These are phyloP conservation scores for Phytophthora syringae DNA, from an alignment of 352 stramenopile genomes.

Conservation along the genomic window DNA sequence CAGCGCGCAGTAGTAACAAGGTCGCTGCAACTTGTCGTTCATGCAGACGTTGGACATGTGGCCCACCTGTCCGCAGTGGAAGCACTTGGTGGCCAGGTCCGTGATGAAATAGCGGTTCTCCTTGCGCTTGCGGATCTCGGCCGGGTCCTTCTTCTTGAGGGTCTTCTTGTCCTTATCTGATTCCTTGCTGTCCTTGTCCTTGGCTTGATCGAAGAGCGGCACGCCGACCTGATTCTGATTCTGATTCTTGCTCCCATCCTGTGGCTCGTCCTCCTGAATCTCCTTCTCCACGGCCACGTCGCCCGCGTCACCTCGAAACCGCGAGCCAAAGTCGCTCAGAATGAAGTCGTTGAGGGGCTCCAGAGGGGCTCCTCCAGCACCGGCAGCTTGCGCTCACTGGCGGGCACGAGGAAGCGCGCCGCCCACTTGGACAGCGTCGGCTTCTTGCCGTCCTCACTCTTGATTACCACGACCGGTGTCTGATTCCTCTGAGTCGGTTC, in stretches of 20 bases:
- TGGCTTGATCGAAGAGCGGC: slow-evolving; percentile 50
- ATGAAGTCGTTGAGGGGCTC: slow-evolving; percentile 89
- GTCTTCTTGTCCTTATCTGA: slow-evolving; percentile 20
- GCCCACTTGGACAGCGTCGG: slow-evolving; percentile 80
- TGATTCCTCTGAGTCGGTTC: too few relatives aligned
- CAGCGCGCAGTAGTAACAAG: slow-evolving; percentile 84
- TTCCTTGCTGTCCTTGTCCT: slow-evolving; percentile 13
- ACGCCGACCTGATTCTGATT: slow-evolving; percentile 58
- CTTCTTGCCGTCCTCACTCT: slow-evolving; percentile 23
- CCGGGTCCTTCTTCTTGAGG: slow-evolving; percentile 30
- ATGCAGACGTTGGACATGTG: slow-evolving; percentile 81
- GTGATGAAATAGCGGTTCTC: slow-evolving; percentile 86
- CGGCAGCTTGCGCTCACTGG: slow-evolving; percentile 56
- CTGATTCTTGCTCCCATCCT: slow-evolving; percentile 14
- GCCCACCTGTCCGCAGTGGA: slow-evolving; percentile 81
- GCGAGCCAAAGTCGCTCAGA: slow-evolving; percentile 79
- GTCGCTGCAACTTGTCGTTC: slow-evolving; percentile 73
- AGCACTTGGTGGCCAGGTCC: slow-evolving; percentile 86
- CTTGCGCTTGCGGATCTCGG: slow-evolving; percentile 48
- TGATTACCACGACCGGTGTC: slow-evolving; percentile 19
- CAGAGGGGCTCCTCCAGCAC: slow-evolving; percentile 68
- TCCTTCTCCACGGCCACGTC: slow-evolving; percentile 61
- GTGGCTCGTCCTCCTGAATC: slow-evolving; percentile 37
- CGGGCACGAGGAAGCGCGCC: slow-evolving; percentile 68
- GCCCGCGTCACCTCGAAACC: slow-evolving; percentile 60